Percentiles rank a stretch among this genome's conserved stretches.
Conservation (phyloP, 108 stramenopile genomes). For the Skeletonema tropicum region DNA sequence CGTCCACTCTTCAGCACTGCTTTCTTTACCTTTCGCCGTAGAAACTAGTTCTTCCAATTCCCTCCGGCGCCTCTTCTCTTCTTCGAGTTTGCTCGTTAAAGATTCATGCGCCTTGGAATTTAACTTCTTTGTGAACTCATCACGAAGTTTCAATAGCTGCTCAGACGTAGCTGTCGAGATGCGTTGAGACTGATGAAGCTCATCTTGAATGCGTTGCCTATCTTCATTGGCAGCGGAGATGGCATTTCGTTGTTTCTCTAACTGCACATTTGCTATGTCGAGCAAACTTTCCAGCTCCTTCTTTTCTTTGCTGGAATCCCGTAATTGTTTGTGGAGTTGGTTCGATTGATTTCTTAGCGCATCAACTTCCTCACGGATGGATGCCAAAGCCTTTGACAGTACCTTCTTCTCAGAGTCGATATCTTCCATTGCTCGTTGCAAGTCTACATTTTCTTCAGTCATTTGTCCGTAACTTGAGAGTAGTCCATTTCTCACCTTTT, state of each 20-base stretch:
- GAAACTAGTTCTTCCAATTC: conserved; percentile 7
- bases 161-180: conserved; percentile 32
- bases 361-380: conserved; percentile 13
- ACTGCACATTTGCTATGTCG: conserved; percentile 10
- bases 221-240: conserved; percentile 17
- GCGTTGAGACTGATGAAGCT: conserved; percentile 31
- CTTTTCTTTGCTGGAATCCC: conserved; percentile 14
- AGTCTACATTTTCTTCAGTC: conserved; percentile 41
- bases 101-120: background rate
- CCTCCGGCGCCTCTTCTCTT: conserved; percentile 11
- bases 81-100: conserved; percentile 1
- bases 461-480: conserved; percentile 34
- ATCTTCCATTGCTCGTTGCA: conserved; percentile 27
- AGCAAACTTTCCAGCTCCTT: conserved; percentile 21
- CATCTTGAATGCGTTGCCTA: conserved; percentile 41
- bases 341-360: conserved; percentile 11
- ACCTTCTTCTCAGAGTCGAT: conserved; percentile 12
- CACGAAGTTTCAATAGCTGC: conserved; percentile 29
- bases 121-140: conserved; percentile 18
- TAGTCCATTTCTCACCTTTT: conserved; percentile 25
- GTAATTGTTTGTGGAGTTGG: conserved; percentile 9
- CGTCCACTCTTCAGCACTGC: conserved; percentile 6
- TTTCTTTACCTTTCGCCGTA: background rate
- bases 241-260: conserved; percentile 15
- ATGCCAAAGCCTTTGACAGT: conserved; percentile 21